A percentile compares a stretch with the other conserved stretches of the same genome.
Evolutionary conservation across 306 rosid species (phyloP).

Genomic region (Cucurbita argyrosperma): DNA sequence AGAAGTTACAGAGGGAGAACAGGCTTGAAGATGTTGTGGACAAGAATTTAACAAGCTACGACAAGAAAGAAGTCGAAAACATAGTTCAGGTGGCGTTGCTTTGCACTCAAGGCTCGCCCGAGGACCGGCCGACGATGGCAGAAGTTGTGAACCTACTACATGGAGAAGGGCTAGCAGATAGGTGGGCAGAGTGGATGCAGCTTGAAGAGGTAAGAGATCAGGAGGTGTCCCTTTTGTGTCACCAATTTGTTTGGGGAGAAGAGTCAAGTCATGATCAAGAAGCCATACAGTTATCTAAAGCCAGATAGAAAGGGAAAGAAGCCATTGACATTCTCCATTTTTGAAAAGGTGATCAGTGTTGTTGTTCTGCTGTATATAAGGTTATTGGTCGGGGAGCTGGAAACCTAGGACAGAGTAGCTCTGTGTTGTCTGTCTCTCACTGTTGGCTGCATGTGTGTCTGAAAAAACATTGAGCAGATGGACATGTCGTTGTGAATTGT

Average conservation of each 20-base stretch:
- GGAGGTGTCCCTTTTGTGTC: conserved; percentile 36
- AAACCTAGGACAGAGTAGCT: neutral
- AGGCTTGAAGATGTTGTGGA: conserved; percentile 71
- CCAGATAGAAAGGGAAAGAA: conserved; percentile 30
- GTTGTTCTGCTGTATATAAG: neutral
- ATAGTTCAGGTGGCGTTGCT: conserved; percentile 67
- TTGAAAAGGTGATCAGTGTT: conserved; percentile 1
- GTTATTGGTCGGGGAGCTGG: neutral
- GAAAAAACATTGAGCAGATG: neutral
- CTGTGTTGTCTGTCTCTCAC: neutral
- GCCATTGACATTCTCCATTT: conserved; percentile 5
- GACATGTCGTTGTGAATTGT: neutral
- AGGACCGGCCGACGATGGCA: conserved; percentile 68
- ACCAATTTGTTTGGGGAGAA: conserved; percentile 59
- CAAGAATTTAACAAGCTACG: conserved; percentile 40
- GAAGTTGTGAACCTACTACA: conserved; percentile 49
- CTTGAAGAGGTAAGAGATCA: conserved; percentile 43
- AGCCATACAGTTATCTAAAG: conserved; percentile 69
- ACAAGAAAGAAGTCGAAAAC: conserved; percentile 46
- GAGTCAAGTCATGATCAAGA: conserved; percentile 66
- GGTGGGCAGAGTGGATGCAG: conserved; percentile 79
- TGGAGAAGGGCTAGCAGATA: conserved; percentile 54
- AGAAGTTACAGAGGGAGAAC: conserved; percentile 57
- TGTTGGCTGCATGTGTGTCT: no score
- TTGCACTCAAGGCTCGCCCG: conserved; percentile 57